Evolutionary conservation across 257 asterid genomes (phyloP), one percentile per base, ranked within the genome.

Genomic region (Fraxinus quadrangulata): DNA sequence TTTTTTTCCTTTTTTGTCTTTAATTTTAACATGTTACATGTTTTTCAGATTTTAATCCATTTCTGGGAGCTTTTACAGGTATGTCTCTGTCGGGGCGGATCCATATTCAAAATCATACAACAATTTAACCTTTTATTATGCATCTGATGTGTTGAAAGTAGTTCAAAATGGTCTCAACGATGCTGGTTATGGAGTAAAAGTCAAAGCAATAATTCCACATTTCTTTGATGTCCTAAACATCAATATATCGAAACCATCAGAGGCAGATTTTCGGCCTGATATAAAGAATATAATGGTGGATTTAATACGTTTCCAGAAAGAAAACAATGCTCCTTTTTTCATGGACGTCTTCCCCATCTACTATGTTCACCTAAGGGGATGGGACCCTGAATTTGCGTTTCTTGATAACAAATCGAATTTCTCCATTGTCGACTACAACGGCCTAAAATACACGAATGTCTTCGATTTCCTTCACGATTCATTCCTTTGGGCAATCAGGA

Each of bases 381-480:
- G 70, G 66, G 80, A 86, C 0, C 6, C 82, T 2, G 87, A 86
- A 0, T 81, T 84, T 6, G 86, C 83, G 0, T 90, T 86, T 74
- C 61, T 88, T 0, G 90, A 90, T 34, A 86, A 86, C 39, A 75
- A 75, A 0, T 79, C 86, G 0, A 76, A 30, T 1, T 75, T 67
- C 71, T 61, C 56, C 0, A 33, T 88, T 4, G 30, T 31, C 1
- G 88, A 88, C 12, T 83, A 79, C 14, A 73, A 80, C 1, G 33
- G 76, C 8, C 30, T 77, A 0, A 75, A 72, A 0, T 91, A 91
- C 81, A 77, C 51, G 0, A 91, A 88, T 17, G 81, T 49, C 6
- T 84, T 89, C 4, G 97, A 87, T 28, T 86, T 84, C 0, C 71
- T 84, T 19, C 74, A 82, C 7, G 97, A 91, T 28, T 80, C 87